phyloP scores from a whole-genome alignment of 805 yeast species.

The Saturnispora quitensis region DNA sequence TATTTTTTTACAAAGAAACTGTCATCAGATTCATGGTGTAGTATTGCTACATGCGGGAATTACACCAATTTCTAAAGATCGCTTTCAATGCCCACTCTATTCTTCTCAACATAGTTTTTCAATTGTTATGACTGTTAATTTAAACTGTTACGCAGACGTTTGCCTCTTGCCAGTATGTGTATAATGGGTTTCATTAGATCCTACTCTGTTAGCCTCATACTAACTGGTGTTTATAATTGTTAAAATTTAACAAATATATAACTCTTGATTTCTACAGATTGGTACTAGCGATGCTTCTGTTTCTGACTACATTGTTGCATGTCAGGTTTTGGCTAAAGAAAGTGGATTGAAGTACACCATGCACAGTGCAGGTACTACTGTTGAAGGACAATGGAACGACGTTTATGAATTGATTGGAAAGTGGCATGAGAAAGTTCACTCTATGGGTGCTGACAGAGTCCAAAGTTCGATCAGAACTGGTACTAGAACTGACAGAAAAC shows the following conservation, averaged over 20 bases:
- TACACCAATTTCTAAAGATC: background rate
- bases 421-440: slow-evolving; percentile 65
- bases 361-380: slow-evolving; percentile 88
- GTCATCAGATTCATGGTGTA: background rate
- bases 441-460: slow-evolving; percentile 63
- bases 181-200: slow-evolving; percentile 42
- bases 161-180: slow-evolving; percentile 69
- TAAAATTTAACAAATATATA: background rate
- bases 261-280: slow-evolving; percentile 31
- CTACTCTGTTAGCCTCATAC: slow-evolving; percentile 81
- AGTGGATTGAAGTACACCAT: slow-evolving; percentile 58
- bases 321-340: slow-evolving; percentile 53
- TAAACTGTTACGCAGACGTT: slow-evolving; percentile 75
- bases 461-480: slow-evolving; percentile 86
- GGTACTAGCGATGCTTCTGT: slow-evolving; percentile 76
- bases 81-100: background rate
- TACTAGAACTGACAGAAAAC: slow-evolving; percentile 68
- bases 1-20: background rate
- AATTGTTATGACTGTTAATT: slow-evolving; percentile 26
- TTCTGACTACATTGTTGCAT: slow-evolving; percentile 67
- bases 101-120: background rate
- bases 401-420: slow-evolving; percentile 74
- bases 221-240: slow-evolving; percentile 35
- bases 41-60: background rate
- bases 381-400: slow-evolving; percentile 85